Evolutionary conservation across 257 asterid species (phyloP), one percentile per base, ranked within the genome.

Genomic region (Euphrasia confusa): DNA sequence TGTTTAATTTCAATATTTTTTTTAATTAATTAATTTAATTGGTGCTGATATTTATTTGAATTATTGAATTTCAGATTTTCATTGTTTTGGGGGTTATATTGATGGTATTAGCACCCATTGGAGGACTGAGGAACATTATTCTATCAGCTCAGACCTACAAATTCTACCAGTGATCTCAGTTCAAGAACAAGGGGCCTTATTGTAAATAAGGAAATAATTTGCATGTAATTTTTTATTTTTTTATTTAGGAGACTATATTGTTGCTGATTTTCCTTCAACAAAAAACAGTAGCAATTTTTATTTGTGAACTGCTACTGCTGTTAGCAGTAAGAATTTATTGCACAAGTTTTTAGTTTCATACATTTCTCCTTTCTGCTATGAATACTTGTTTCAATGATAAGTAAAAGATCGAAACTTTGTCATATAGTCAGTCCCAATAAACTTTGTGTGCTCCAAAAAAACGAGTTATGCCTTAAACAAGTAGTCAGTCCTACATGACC

Each of bases 401-500:
- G 40, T 2, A 35, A 10, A 35, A 6, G 12, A 37, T 37, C 10
- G 11, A 9, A 37, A 37, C 8, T 10, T 6, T 35, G 10, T 35
- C 48, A 10, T 42, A 42, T 2, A 42, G 33, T 4, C 7, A n/a
- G 17, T 10, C n/a, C n/a, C n/a, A n/a, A n/a, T n/a, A n/a, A n/a
- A 45, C 4, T 45, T n/a, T n/a, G 17, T n/a, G 52, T 45, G 53
- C 35, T 60, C 30, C 21, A 59, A 18, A 59, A 61, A 37, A 52
- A 24, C 4, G 45, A 21, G 45, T 35, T 32, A 4, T 33, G 7
- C 39, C 39, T 33, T 33, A 10, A 28, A 54, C 24, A 63, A 35
- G 61, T 39, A 40, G 56, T 7, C 40, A 35, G 10, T 37, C 83
- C 82, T 62, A 90, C 96, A 90, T 88, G 65, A 90, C 96, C 98